Base-by-base conservation (phyloP, 2,329 filamentous ascomycete genomes). In the Colletotrichum sp. region DNA sequence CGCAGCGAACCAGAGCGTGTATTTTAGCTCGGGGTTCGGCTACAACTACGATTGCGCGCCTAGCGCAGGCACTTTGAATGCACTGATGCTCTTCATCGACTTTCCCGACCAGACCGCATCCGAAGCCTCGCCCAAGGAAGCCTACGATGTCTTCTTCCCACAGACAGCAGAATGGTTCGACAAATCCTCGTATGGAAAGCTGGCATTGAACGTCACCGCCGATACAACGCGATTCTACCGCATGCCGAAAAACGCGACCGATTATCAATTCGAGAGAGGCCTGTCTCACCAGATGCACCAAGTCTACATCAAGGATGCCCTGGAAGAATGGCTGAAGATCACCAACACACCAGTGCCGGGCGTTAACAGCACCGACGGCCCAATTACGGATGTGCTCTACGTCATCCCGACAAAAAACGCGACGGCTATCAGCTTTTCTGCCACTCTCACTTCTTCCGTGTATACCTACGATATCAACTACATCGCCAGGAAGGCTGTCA, bases 1-100 rank as follows among this genome's bases (percentile, higher is more conserved):
- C 3, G 77, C 79, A 2, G 82, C 82, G 6, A 68, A 77, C 24
- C 72, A 77, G 24, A 69, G 76, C 63, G 79, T 81, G 7, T 79
- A 80, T 59, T 78, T 82, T 7, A 84, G 83, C 76, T 64, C 77
- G 4, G 83, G 83, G 0, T 84, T 84, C 75, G 80, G 79, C 8
- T 80, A 78, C 71, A 67, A 79, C 9, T 34, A 76, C 12, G 79
- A 83, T 70, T 85, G 83, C 70, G 82, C 82, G 3, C 80, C 83
- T 1, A 82, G 81, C 68, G 80, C 77, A 1, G 84, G 84, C 10
- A 80, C 80, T 0, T 76, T 84, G 3, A 77, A 71, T 12, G 82
- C 79, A 18, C 81, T 79, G 70, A 85, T 86, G 83, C 78, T 86
- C 36, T 85, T 85, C 72, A 79, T 85, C 68, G 84, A 85, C 77